Evolutionary conservation across 306 rosid genomes (phyloP).

Genomic region (Cucumis sativus): DNA sequence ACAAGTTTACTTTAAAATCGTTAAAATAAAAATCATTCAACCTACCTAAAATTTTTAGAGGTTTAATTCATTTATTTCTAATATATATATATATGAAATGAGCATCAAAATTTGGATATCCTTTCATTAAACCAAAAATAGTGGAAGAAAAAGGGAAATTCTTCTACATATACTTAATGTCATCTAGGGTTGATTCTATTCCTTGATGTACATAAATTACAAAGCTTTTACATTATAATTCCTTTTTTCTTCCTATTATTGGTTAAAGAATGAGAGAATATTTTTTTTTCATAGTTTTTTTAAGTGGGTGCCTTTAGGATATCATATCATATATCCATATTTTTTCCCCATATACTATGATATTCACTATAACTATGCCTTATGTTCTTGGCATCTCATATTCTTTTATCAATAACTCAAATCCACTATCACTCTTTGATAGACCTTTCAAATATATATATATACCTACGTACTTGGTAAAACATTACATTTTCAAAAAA

Average conservation of each 20-base stretch:
- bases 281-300: neutral
- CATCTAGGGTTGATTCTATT: neutral
- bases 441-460: no score
- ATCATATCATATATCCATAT: no score
- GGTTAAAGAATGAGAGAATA: neutral
- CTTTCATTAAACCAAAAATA: neutral
- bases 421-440: neutral
- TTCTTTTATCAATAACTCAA: neutral
- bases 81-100: no score
- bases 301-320: neutral
- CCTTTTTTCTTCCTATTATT: neutral
- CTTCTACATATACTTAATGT: neutral
- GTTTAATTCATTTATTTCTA: no score
- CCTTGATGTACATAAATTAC: neutral
- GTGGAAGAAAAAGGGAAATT: neutral
- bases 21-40: no score
- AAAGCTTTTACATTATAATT: neutral
- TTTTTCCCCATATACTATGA: neutral
- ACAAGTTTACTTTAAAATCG: neutral
- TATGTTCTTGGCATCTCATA: neutral
- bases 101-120: neutral
- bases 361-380: neutral
- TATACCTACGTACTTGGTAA: no score
- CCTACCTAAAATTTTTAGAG: no score
- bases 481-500: no score